A percentile compares a stretch with the other conserved stretches of the same genome.
Conservation (phyloP, 1,284 basidiomycete species). For the Termitomyces sp. region DNA sequence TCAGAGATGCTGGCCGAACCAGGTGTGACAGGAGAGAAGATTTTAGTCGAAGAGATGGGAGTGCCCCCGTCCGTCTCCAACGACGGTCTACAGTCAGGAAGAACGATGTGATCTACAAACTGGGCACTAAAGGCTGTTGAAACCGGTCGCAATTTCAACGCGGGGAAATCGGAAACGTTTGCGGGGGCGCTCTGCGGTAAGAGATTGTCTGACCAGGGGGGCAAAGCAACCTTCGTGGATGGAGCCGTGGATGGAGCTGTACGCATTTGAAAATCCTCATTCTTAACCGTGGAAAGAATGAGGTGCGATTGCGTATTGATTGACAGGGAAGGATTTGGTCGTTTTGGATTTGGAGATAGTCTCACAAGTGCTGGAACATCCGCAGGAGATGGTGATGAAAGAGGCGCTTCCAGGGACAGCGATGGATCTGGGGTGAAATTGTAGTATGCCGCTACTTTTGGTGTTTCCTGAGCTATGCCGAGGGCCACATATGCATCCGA, state of each 20-base stretch:
- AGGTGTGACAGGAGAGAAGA: slow-evolving; percentile 52
- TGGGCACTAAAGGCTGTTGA: slow-evolving; percentile 71
- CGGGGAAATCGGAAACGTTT: slow-evolving; percentile 53
- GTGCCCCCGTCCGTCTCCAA: slow-evolving; percentile 42
- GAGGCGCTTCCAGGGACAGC: slow-evolving; percentile 18
- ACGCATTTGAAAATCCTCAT: slow-evolving; percentile 19
- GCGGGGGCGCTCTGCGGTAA: slow-evolving; percentile 60
- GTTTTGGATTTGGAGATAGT: slow-evolving; percentile 27
- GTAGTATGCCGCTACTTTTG: slow-evolving; percentile 29
- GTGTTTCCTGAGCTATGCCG: slow-evolving; percentile 22
- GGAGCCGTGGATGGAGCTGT: slow-evolving; percentile 17
- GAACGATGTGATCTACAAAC: slow-evolving; percentile 58
- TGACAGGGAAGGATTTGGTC: slow-evolving; percentile 37
- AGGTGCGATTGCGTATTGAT: slow-evolving; percentile 33
- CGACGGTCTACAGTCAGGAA: slow-evolving; percentile 31
- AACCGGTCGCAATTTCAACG: slow-evolving; percentile 67
- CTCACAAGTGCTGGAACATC: not conserved
- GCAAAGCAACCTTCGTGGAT: slow-evolving; percentile 13
- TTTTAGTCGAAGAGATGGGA: slow-evolving; percentile 41
- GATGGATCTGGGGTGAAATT: slow-evolving; percentile 42
- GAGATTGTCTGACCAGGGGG: slow-evolving; percentile 24
- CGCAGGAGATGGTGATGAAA: slow-evolving; percentile 2
- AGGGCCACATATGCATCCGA: slow-evolving; percentile 33
- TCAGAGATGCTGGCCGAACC: slow-evolving; percentile 26
- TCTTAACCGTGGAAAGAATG: slow-evolving; percentile 16